These are phyloP conservation scores for Entomortierella beljakovae DNA, from an alignment of 192 early-diverging fungal species.

Conservation along the genomic window DNA sequence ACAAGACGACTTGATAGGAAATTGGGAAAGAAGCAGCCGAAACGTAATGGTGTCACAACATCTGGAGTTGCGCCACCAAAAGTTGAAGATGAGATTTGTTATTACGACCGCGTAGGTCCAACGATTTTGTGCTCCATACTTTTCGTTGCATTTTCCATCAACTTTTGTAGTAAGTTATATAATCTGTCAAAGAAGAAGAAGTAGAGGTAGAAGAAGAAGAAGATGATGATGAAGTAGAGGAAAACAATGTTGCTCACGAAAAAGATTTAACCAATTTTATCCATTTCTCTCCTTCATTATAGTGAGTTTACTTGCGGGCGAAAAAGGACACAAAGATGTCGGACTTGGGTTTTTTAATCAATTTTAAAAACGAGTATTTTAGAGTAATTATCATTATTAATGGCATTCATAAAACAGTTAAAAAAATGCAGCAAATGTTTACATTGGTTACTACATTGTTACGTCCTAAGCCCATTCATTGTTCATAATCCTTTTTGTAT, in stretches of 20 bases:
- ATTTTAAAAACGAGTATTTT: neutral
- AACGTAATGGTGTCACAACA: slow-evolving; percentile 18
- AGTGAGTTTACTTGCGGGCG: slow-evolving; percentile 9
- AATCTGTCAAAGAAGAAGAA: neutral
- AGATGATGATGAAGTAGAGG: neutral
- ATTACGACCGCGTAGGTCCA: slow-evolving; percentile 80
- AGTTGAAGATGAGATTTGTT: slow-evolving; percentile 54
- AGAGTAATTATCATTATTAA: no score
- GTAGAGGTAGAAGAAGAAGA: neutral
- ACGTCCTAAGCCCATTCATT: no score
- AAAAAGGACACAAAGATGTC: neutral
- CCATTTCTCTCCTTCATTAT: no score
- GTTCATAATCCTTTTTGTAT: no score
- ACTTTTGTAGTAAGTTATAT: slow-evolving; percentile 70
- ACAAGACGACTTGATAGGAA: slow-evolving; percentile 54
- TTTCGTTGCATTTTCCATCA: slow-evolving; percentile 72
- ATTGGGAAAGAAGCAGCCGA: slow-evolving; percentile 74
- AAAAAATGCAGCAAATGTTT: no score
- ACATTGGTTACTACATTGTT: no score
- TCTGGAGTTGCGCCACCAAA: neutral
- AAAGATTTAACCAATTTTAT: neutral
- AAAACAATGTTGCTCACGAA: neutral
- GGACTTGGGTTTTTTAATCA: slow-evolving; percentile 10
- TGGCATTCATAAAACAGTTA: no score
- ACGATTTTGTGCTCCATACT: slow-evolving; percentile 74